Evolutionary conservation across 2,329 filamentous ascomycete genomes (phyloP).

Genomic region (Aureobasidium sp.): DNA sequence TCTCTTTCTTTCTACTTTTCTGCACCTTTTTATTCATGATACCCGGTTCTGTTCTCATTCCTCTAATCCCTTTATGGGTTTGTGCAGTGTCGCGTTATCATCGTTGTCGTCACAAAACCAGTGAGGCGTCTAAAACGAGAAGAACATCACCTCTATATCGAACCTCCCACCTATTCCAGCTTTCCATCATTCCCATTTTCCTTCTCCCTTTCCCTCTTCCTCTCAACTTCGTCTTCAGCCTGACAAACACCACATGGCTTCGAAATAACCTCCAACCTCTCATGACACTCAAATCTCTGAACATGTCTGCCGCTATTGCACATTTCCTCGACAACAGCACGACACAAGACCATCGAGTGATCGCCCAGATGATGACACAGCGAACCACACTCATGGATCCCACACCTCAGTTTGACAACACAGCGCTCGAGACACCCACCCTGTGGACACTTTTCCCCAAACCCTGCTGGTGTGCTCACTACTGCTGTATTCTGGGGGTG

Average conservation of each 20-base stretch:
- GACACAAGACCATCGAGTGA: conserved; percentile 48
- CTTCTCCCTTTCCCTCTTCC: background rate
- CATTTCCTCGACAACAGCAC: background rate
- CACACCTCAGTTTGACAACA: conserved; percentile 44
- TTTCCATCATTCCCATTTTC: background rate
- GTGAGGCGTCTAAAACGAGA: too few relatives aligned
- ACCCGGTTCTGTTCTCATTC: too few relatives aligned
- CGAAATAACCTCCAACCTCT: background rate
- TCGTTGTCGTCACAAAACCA: too few relatives aligned
- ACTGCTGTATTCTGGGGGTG: conserved; percentile 45
- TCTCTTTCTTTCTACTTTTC: too few relatives aligned
- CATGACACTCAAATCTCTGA: background rate
- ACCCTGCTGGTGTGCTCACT: conserved; percentile 46
- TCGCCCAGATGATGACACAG: conserved; percentile 55
- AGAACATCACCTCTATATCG: too few relatives aligned
- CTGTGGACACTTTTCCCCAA: conserved; percentile 55
- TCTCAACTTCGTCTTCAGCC: background rate
- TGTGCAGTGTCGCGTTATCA: too few relatives aligned
- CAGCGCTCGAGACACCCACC: conserved; percentile 59
- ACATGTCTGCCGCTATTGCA: background rate
- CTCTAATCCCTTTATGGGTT: too few relatives aligned
- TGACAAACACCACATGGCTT: background rate
- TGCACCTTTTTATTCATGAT: too few relatives aligned
- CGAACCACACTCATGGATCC: conserved; percentile 47
- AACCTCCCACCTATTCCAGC: too few relatives aligned